Conservation (phyloP, 2,329 filamentous ascomycete species). For the Hymenoscyphus salicellus region DNA sequence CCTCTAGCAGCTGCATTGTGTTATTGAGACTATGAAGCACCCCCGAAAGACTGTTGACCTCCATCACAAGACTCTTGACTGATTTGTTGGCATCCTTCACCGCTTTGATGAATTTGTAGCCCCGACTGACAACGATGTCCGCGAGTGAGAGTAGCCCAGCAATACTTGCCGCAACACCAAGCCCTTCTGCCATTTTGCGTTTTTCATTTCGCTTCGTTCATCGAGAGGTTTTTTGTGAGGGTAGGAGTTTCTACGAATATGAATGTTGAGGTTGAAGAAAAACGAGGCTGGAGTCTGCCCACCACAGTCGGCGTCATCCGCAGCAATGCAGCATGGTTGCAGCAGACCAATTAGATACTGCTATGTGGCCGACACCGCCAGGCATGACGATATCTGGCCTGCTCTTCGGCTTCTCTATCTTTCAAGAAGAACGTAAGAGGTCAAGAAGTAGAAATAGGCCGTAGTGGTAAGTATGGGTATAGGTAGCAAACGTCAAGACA, state of each 20-base stretch:
- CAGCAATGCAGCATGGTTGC: too few species aligned
- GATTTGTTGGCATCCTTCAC: conserved; percentile 9
- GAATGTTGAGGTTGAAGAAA: not conserved
- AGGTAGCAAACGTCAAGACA: too few species aligned
- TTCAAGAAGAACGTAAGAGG: too few species aligned
- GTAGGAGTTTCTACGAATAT: not conserved
- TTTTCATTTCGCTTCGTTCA: not conserved
- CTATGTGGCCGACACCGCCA: too few species aligned
- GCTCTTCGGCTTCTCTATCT: too few species aligned
- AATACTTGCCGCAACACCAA: conserved; percentile 14
- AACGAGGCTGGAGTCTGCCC: not conserved
- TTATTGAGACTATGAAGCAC: conserved; percentile 14
- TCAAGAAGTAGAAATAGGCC: too few species aligned
- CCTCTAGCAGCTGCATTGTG: not conserved
- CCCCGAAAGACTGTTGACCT: conserved; percentile 6
- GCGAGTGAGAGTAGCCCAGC: conserved; percentile 14
- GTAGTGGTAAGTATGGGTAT: too few species aligned
- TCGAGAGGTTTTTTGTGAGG: not conserved
- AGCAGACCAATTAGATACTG: too few species aligned
- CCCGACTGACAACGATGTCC: conserved; percentile 5
- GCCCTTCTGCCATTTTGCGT: conserved; percentile 8
- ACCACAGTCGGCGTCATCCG: too few species aligned
- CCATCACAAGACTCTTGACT: conserved; percentile 1
- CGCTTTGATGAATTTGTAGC: conserved; percentile 10
- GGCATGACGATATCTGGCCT: too few species aligned